Evolutionary conservation across 2,329 filamentous ascomycete species (phyloP), one percentile per base, ranked within the genome.

Genomic region (Pseudogymnoascus sp.): DNA sequence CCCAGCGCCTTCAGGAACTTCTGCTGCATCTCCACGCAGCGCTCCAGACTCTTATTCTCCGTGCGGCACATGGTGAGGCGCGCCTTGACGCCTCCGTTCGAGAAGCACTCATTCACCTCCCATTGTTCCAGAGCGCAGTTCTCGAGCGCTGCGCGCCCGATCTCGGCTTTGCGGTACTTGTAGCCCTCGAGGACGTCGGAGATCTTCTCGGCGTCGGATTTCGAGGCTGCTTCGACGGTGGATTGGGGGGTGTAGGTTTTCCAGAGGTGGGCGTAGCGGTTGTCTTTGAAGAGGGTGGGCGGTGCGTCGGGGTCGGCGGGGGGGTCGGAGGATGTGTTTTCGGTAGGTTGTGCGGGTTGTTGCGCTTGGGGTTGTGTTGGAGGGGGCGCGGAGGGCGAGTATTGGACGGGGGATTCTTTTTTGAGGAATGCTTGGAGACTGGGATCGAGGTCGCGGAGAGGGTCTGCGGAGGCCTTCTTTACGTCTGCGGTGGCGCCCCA

Each of bases 91-190:
- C 80, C 82, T 29, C 92, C 92, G 62, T 81, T 80, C 69, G 83
- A 82, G 80, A 94, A 94, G 79, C 94, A 99, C 58, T 88, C 81
- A 64, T 87, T 86, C 79, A 95, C 88, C 63, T 88, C 87, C 72
- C 91, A 81, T 77, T 97, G 91, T 73, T 96, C 91, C 65, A 92
- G 75, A 0, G 91, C 88, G 75, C 94, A 99, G 74, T 97, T 99
- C 77, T 99, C 94, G 71, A 96, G 80, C 8, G 93, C 92, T 1
- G 91, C 90, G 43, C 83, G 81, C 31, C 90, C 90, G 65, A 97
- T 90, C 62, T 85, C 82, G 35, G 84, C 83, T 72, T 89, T 91
- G 65, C 92, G 86, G 72, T 90, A 85, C 74, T 96, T 95, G 81
- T 88, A 95, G 6, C 85, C 87, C 61, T 93, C 88, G 60, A 97